Conservation (phyloP, 805 yeast species). For the Suhomyces tanzawaensis region DNA sequence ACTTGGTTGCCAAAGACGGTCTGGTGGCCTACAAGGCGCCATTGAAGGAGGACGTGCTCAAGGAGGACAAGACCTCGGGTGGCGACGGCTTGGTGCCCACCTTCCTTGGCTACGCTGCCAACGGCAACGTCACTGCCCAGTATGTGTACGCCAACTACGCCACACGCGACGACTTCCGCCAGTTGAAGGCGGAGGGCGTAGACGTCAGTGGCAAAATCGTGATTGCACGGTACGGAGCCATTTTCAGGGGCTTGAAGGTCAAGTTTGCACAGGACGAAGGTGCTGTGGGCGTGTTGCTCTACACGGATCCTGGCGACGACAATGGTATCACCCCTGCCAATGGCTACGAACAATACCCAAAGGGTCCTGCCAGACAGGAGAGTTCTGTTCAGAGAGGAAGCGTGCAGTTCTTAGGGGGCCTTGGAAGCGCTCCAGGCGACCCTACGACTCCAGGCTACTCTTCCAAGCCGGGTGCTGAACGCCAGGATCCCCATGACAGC, state of each 20-base stretch:
- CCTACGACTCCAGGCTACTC: constrained; percentile 77
- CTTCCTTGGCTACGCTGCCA: constrained; percentile 63
- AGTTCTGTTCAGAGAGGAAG: constrained; percentile 61
- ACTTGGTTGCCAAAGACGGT: constrained; percentile 27
- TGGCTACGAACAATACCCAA: constrained; percentile 58
- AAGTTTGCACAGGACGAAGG: constrained; percentile 61
- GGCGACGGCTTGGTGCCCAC: constrained; percentile 45
- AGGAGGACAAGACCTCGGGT: constrained; percentile 39
- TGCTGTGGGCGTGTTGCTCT: constrained; percentile 59
- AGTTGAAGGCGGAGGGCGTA: constrained; percentile 38
- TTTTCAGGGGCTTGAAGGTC: constrained; percentile 56
- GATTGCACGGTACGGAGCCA: constrained; percentile 51
- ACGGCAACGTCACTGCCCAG: constrained; percentile 55
- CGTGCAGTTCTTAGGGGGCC: constrained; percentile 53
- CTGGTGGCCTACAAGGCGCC: constrained; percentile 47
- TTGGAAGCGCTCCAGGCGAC: constrained; percentile 60
- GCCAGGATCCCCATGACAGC: constrained; percentile 34
- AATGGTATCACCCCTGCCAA: constrained; percentile 50
- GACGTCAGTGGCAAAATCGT: constrained; percentile 56
- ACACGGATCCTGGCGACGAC: constrained; percentile 61
- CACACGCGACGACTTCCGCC: constrained; percentile 49
- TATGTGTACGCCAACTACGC: constrained; percentile 66
- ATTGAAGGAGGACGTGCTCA: constrained; percentile 47
- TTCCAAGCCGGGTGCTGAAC: constrained; percentile 43
- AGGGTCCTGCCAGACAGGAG: constrained; percentile 65